A percentile compares a stretch with the other conserved stretches of the same genome.
Evolutionary conservation across 768 basidiomycete species (phyloP).

Genomic region (Lactarius deliciosus): DNA sequence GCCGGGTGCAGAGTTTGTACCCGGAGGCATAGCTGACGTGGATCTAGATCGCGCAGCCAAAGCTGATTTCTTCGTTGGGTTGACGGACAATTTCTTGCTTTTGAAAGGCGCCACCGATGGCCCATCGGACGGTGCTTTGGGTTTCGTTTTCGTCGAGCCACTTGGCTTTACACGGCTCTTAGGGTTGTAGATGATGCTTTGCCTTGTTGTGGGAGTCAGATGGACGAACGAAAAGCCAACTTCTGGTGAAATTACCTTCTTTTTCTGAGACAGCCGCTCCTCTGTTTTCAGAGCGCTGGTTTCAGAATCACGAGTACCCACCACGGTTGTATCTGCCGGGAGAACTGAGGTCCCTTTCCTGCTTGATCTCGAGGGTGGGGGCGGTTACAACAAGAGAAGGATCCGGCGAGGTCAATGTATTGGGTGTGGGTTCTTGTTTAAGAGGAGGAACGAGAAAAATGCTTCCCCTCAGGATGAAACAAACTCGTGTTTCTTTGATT

Average conservation of each 20-base stretch:
- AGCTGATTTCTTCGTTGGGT: constrained; percentile 35
- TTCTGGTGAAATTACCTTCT: constrained; percentile 31
- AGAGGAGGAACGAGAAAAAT: constrained; percentile 2
- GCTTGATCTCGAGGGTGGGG: constrained; percentile 29
- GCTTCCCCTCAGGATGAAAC: constrained; percentile 8
- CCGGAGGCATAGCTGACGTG: constrained; percentile 60
- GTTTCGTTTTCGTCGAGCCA: constrained; percentile 31
- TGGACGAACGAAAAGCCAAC: not conserved
- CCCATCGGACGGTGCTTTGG: constrained; percentile 33
- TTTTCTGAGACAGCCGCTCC: constrained; percentile 27
- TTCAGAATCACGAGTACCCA: constrained; percentile 19
- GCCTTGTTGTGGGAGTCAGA: constrained; percentile 23
- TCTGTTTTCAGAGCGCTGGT: constrained; percentile 20
- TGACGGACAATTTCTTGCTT: constrained; percentile 34
- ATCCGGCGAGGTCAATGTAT: constrained; percentile 18
- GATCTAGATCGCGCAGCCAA: constrained; percentile 61
- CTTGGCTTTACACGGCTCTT: constrained; percentile 38
- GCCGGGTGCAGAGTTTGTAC: constrained; percentile 32
- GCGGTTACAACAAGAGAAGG: constrained; percentile 23
- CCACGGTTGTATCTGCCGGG: constrained; percentile 32
- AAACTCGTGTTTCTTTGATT: constrained; percentile 18
- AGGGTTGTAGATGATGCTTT: constrained; percentile 34
- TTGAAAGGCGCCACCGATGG: constrained; percentile 28
- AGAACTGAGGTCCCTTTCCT: constrained; percentile 60
- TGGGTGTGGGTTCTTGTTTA: constrained; percentile 12